Conservation (phyloP, 2,329 filamentous ascomycete species). For the Fusarium dlaminii region DNA sequence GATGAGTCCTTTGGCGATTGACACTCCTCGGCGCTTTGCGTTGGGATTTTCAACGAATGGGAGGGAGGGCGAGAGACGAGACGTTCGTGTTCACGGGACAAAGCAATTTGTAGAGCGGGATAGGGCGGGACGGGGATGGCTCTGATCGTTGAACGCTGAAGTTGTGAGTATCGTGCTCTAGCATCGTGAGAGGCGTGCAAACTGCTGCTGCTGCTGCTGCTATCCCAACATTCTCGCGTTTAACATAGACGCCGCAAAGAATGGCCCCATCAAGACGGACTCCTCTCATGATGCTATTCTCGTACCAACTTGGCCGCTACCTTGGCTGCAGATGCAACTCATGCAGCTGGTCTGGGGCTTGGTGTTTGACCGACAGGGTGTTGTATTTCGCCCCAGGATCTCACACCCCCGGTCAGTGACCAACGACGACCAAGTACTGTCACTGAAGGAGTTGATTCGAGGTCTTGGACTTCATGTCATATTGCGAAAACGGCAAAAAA, state of each 20-base stretch:
- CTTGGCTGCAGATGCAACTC: conserved; percentile 26
- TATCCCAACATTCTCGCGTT: conserved; percentile 17
- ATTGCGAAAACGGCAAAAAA: background rate
- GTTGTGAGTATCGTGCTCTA: background rate
- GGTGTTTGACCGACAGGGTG: conserved; percentile 13
- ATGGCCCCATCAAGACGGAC: background rate
- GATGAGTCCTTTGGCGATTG: conserved; percentile 12
- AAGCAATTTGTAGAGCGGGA: conserved; percentile 22
- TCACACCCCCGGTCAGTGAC: conserved; percentile 14
- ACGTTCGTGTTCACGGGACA: conserved; percentile 3
- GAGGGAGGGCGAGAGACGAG: background rate
- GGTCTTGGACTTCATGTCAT: conserved; percentile 6
- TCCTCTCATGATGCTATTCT: conserved; percentile 34
- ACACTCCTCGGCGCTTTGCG: conserved; percentile 38
- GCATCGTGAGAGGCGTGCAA: conserved; percentile 2
- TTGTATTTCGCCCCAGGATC: conserved; percentile 27
- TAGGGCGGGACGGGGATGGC: conserved; percentile 11
- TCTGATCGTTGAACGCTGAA: background rate
- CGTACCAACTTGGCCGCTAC: conserved; percentile 14
- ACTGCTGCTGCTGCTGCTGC: background rate
- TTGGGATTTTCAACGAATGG: conserved; percentile 35
- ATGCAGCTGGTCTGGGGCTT: conserved; percentile 35
- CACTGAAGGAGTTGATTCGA: conserved; percentile 25
- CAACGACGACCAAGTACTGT: conserved; percentile 20
- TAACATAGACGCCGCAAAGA: conserved; percentile 30